phyloP scores from a whole-genome alignment of 495 filamentous ascomycete species.

The Chaetomidium leptoderma region DNA sequence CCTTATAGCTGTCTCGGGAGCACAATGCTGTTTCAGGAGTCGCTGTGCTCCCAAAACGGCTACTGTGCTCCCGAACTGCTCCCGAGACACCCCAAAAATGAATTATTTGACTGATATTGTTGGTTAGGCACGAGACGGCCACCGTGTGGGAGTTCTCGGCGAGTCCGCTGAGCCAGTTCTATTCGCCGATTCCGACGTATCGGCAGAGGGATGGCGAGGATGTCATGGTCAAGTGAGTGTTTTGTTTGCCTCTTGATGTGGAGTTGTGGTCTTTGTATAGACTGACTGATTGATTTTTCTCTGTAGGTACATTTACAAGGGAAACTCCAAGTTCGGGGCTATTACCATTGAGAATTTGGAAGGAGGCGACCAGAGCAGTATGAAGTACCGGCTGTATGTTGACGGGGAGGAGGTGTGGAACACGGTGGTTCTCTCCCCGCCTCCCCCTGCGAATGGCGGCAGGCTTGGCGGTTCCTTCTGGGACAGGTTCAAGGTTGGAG shows the following conservation, averaged over 20 bases:
- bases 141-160: conserved; percentile 84
- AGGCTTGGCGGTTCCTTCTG: conserved; percentile 36
- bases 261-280: not conserved
- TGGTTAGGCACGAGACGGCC: conserved; percentile 52
- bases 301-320: conserved; percentile 69
- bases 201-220: conserved; percentile 71
- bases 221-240: conserved; percentile 65
- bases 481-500: conserved; percentile 35
- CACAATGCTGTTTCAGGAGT: no score
- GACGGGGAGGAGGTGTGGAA: conserved; percentile 78
- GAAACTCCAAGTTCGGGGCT: conserved; percentile 86
- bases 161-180: conserved; percentile 89
- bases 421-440: conserved; percentile 54
- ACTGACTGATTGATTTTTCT: conserved; percentile 11
- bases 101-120: no score
- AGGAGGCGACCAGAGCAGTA: conserved; percentile 53
- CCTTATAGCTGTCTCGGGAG: no score
- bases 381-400: conserved; percentile 79
- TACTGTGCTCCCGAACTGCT: no score
- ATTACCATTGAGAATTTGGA: conserved; percentile 71
- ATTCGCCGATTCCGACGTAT: conserved; percentile 80
- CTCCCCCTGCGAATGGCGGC: conserved; percentile 18
- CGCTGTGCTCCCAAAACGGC: no score
- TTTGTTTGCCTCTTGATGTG: not conserved
- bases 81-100: no score